Percentiles rank a stretch among this genome's conserved stretches.
Evolutionary conservation across 164 flowering plant species (phyloP).

Genomic region (Umbilicus rupestris): DNA sequence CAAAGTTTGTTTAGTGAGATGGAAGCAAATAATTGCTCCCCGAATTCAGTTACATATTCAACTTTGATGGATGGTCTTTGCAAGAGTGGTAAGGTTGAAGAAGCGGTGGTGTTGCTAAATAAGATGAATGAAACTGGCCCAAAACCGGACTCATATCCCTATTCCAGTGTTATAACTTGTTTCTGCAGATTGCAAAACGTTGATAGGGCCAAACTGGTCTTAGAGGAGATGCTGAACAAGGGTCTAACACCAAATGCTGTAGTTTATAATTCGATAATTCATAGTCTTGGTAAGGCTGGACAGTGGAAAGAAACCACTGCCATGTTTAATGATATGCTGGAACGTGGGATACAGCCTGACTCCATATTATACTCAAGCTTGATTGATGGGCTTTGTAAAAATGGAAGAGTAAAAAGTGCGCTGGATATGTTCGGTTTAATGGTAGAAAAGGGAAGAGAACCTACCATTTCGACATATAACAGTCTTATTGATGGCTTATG

Average conservation of each 20-base stretch:
- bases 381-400: constrained; percentile 50
- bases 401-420: constrained; percentile 36
- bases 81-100: constrained; percentile 38
- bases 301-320: constrained; percentile 36
- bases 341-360: constrained; percentile 42
- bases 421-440: constrained; percentile 37
- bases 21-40: constrained; percentile 26
- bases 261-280: constrained; percentile 37
- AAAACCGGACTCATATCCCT: constrained; percentile 32
- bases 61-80: constrained; percentile 46
- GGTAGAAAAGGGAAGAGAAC: constrained; percentile 55
- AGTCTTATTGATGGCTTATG: constrained; percentile 49
- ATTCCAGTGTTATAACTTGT: constrained; percentile 39
- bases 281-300: constrained; percentile 36
- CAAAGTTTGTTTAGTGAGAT: constrained; percentile 28
- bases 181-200: constrained; percentile 34
- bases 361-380: constrained; percentile 38
- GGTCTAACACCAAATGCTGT: constrained; percentile 39
- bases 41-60: constrained; percentile 34
- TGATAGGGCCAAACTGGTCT: constrained; percentile 25
- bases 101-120: constrained; percentile 34
- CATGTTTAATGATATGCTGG: constrained; percentile 39
- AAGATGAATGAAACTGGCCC: constrained; percentile 45
- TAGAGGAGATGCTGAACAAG: constrained; percentile 37
- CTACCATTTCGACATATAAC: constrained; percentile 40